Evolutionary conservation across 2,329 filamentous ascomycete genomes (phyloP), one percentile per base, ranked within the genome.

Genomic region (Pseudovirgaria hyperparasitica): DNA sequence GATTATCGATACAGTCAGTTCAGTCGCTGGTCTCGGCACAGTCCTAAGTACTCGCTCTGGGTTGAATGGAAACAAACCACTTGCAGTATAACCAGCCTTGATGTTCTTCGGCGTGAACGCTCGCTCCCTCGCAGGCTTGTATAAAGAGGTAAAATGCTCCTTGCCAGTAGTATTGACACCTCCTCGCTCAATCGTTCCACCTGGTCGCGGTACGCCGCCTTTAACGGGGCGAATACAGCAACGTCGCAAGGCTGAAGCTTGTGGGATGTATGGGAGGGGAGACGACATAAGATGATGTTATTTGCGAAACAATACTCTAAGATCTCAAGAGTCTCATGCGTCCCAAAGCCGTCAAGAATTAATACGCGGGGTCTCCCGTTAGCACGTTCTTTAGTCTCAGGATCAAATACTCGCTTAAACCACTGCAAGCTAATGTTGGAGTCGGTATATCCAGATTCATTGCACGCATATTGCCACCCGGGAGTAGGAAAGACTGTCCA

Each of bases 401-500:
- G 48, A 34, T 57, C 34, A 37, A 55, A 55, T 4, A 57, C 35
- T 25, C 29, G 36, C 29, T 35, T 46, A 10, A 55, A 32, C 50
- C 38, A 57, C 29, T 55, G 30, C 6, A 54, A 38, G 35, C 42
- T 54, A 16, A 54, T 52, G 14, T 45, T 39, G 6, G 41, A 50
- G 31, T 54, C 31, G 19, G 34, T 38, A 29, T 47, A 46, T 19
- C 41, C 30, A 19, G 26, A 36, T 19, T 30, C 18, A 15, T 25
- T 34, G 18, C 16, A 27, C 9, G 24, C 27, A 19, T 33, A 37
- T 11, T 28, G 23, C 37, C 29, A 40, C 22, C 30, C 27, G 27
- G 34, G 37, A 11, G 34, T 37, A 10, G 29, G 30, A 26, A 26
- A 32, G 12, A 28, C 37, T 9, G 31, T 33, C 35, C 25, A 37